phyloP scores from a whole-genome alignment of 495 filamentous ascomycete genomes.

The Lasiosphaeria miniovina region DNA sequence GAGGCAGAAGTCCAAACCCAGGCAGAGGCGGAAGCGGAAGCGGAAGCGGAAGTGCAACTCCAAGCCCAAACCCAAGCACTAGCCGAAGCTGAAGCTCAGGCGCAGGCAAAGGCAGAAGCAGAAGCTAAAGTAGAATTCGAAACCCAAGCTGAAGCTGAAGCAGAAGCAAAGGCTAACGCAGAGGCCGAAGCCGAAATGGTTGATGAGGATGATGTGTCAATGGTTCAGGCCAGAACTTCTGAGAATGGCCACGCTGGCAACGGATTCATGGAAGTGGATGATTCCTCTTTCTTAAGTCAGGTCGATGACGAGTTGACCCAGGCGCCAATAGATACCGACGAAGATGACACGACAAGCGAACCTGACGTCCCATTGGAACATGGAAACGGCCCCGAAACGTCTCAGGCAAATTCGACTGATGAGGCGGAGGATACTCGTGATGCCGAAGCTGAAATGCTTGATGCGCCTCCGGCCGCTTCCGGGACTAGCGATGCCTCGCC shows the following conservation, averaged over 20 bases:
- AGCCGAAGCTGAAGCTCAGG: no score
- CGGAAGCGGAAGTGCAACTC: constrained; percentile 2
- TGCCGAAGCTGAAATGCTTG: constrained; percentile 11
- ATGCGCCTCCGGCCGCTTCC: constrained; percentile 1
- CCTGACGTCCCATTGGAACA: background rate
- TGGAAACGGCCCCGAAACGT: background rate
- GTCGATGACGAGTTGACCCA: constrained; percentile 16
- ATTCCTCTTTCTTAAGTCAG: background rate
- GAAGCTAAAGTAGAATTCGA: background rate
- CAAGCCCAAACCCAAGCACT: no score
- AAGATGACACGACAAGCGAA: constrained; percentile 13
- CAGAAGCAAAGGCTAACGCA: background rate
- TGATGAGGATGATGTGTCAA: constrained; percentile 5
- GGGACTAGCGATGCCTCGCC: background rate
- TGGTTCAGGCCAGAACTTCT: no score
- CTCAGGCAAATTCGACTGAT: constrained; percentile 1
- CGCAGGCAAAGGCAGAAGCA: no score
- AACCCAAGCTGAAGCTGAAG: background rate
- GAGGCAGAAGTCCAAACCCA: constrained; percentile 3
- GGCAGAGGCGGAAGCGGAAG: constrained; percentile 5
- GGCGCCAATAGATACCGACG: constrained; percentile 6
- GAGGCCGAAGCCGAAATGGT: constrained; percentile 1
- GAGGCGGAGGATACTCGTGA: constrained; percentile 1
- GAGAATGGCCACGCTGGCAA: background rate
- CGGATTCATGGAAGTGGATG: background rate